A percentile compares a stretch with the other conserved stretches of the same genome.
phyloP scores from a whole-genome alignment of 108 stramenopile species.

The Discostella stelligeroides region DNA sequence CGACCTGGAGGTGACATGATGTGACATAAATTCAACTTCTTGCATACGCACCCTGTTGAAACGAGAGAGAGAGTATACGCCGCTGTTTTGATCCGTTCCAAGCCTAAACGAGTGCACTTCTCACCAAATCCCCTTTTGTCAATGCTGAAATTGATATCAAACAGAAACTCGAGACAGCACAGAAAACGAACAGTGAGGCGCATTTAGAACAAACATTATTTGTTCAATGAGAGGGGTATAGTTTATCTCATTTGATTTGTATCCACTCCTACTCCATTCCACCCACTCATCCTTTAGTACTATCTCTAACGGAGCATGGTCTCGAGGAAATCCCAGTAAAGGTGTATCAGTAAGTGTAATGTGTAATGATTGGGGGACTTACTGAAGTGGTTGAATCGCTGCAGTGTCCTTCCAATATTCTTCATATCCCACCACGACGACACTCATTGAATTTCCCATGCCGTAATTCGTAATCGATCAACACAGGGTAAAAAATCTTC shows the following conservation, averaged over 20 bases:
- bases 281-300: conserved; percentile 44
- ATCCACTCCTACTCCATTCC: no score
- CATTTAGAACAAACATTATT: no score
- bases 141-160: neutral
- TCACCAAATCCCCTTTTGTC: neutral
- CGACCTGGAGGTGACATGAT: no score
- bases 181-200: conserved; percentile 40
- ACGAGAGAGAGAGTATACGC: neutral
- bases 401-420: neutral
- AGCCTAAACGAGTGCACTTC: no score
- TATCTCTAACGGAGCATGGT: conserved; percentile 82
- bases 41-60: neutral
- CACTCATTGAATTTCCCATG: neutral
- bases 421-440: neutral
- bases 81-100: neutral
- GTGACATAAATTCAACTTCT: no score
- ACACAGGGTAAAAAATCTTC: conserved; percentile 39
- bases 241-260: no score
- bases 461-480: conserved; percentile 42
- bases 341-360: conserved; percentile 67
- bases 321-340: conserved; percentile 65
- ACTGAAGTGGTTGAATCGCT: neutral
- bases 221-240: no score
- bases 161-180: conserved; percentile 44
- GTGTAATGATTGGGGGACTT: conserved; percentile 14